Base-by-base conservation (phyloP, 2,329 filamentous ascomycete genomes). In the Pseudohalonectria lignicola region DNA sequence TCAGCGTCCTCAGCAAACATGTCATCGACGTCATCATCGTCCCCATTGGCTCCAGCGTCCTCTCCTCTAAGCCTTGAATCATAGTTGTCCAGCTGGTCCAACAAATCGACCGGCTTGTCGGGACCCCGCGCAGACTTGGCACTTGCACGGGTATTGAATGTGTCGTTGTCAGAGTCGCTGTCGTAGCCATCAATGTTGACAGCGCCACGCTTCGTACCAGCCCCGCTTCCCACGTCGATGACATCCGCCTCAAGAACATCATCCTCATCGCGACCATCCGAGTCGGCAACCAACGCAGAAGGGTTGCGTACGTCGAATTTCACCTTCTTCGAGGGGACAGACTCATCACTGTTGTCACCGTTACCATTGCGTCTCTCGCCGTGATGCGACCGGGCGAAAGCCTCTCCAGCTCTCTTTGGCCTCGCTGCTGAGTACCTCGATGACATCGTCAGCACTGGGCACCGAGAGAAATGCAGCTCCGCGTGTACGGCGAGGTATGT, bases 141-240 rank as follows among this genome's bases (percentile, higher is more conserved):
- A 41, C 79, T 76, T 5, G 83, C 82, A 37, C 88, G 75, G 23
- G 73, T 74, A 48, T 92, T 76, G 57, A 94, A 93, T 32, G 84
- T 87, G 54, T 96, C 92, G 46, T 93, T 90, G 37, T 82, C 76
- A 3, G 90, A 94, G 60, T 98, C 92, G 9, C 83, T 92, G 49
- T 96, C 90, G 62, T 96, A 98, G 36, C 92, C 92, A 53, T 96
- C 92, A 30, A 98, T 78, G 53, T 96, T 95, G 39, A 98, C 85
- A 0, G 90, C 92, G 48, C 90, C 90, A 45, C 92, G 85, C 58
- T 94, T 94, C 1, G 86, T 85, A 30, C 78, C 74, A 23, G 76
- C 72, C 9, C 79, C 76, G 2, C 76, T 76, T 15, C 76, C 71
- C 2, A 80, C 83, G 13, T 88, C 87, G 46, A 96, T 95, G 29